Evolutionary conservation across 2,329 filamentous ascomycete genomes (phyloP).

Genomic region (Anthostomella pinea): DNA sequence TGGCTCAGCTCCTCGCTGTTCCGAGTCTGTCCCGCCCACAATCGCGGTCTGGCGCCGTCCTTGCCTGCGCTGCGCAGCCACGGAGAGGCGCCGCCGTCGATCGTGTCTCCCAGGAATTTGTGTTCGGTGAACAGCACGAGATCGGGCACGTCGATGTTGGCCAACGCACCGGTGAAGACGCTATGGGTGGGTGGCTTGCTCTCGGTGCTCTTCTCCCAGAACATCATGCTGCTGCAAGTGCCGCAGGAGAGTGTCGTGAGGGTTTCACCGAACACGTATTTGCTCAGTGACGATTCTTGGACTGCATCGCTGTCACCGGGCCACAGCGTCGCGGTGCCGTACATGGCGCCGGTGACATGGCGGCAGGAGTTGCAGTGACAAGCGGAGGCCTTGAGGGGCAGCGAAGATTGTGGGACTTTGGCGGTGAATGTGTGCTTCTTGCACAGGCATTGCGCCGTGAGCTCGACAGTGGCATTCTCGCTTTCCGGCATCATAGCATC

Average conservation of each 20-base stretch:
- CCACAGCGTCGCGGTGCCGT: slow-evolving; percentile 37
- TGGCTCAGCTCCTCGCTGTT: slow-evolving; percentile 28
- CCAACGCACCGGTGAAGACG: slow-evolving; percentile 39
- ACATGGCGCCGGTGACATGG: slow-evolving; percentile 41
- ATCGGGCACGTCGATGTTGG: slow-evolving; percentile 26
- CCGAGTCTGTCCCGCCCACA: slow-evolving; percentile 24
- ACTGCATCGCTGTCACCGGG: slow-evolving; percentile 32
- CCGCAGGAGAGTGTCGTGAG: slow-evolving; percentile 40
- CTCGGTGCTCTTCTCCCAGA: slow-evolving; percentile 30
- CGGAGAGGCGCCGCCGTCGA: slow-evolving; percentile 48
- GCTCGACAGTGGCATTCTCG: slow-evolving; percentile 3
- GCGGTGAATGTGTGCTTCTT: slow-evolving; percentile 39
- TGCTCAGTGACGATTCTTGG: slow-evolving; percentile 29
- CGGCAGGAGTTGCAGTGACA: slow-evolving; percentile 53
- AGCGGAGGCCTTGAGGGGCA: slow-evolving; percentile 40
- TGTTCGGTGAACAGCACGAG: slow-evolving; percentile 37
- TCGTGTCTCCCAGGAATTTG: slow-evolving; percentile 47
- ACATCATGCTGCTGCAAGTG: slow-evolving; percentile 43
- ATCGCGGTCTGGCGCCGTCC: slow-evolving; percentile 22
- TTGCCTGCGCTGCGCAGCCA: slow-evolving; percentile 41
- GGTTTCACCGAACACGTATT: slow-evolving; percentile 36
- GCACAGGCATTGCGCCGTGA: slow-evolving; percentile 46
- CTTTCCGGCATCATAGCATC: background rate
- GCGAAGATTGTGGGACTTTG: slow-evolving; percentile 28
- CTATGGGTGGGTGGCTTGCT: slow-evolving; percentile 15